A percentile compares a stretch with the other conserved stretches of the same genome.
Evolutionary conservation across 2,329 filamentous ascomycete genomes (phyloP).

Genomic region (Cladosporium sp.): DNA sequence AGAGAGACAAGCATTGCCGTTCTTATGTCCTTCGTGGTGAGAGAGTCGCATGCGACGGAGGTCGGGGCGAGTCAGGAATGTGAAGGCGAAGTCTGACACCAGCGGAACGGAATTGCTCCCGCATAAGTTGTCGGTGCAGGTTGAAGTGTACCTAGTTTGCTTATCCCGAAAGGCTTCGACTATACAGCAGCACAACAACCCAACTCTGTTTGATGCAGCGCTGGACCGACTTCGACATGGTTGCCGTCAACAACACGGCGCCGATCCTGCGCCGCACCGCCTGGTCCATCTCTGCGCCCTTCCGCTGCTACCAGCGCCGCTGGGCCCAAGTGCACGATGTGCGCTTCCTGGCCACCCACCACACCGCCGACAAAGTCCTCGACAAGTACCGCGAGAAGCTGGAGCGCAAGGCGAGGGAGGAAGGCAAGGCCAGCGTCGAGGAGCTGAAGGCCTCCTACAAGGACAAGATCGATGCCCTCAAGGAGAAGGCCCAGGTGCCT

Average conservation of each 20-base stretch:
- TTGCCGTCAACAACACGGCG: conserved; percentile 21
- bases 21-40: background rate
- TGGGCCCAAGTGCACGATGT: conserved; percentile 93
- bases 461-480: conserved; percentile 74
- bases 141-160: background rate
- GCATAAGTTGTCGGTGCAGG: background rate
- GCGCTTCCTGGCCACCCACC: conserved; percentile 81
- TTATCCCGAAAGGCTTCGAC: background rate
- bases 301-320: conserved; percentile 61
- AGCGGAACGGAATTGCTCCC: background rate
- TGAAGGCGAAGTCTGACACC: background rate
- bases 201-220: conserved; percentile 17
- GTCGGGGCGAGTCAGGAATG: background rate
- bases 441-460: conserved; percentile 80
- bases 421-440: conserved; percentile 67
- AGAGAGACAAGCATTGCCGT: no score
- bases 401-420: conserved; percentile 73
- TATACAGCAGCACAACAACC: background rate
- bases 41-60: background rate
- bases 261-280: conserved; percentile 28
- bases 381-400: conserved; percentile 90
- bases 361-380: conserved; percentile 61
- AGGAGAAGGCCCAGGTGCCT: conserved; percentile 63
- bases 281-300: conserved; percentile 28
- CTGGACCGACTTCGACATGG: conserved; percentile 21